Conservation (phyloP, 1,139 yeast species). For the Magnusiomyces sp. region DNA sequence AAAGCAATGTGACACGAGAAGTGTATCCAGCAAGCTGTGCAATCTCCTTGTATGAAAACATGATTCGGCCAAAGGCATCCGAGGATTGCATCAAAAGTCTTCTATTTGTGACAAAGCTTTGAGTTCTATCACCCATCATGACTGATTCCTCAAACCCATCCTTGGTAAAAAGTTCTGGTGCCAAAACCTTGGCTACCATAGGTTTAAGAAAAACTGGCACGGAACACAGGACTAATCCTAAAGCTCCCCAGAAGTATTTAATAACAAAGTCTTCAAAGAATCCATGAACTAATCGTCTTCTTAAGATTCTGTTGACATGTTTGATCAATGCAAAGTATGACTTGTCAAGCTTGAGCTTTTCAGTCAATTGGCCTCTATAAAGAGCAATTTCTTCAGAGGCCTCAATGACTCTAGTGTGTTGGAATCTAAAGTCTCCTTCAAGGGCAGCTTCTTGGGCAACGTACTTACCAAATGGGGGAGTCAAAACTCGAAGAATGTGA, state of each 20-base stretch:
- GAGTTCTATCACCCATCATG: constrained; percentile 29
- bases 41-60: constrained; percentile 75
- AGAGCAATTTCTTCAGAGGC: constrained; percentile 85
- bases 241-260: constrained; percentile 93
- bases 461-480: constrained; percentile 84
- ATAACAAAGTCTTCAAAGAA: constrained; percentile 54
- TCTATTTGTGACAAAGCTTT: constrained; percentile 80
- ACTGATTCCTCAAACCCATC: constrained; percentile 10
- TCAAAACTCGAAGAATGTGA: constrained; percentile 57
- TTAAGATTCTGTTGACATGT: constrained; percentile 68
- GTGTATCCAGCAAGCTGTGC: constrained; percentile 84
- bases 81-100: constrained; percentile 78
- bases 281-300: constrained; percentile 74
- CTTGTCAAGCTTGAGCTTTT: constrained; percentile 67
- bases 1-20: constrained; percentile 62
- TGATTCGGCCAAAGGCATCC: constrained; percentile 79
- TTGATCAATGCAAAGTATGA: constrained; percentile 76
- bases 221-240: constrained; percentile 80
- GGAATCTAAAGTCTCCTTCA: constrained; percentile 77
- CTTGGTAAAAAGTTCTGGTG: no score
- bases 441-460: constrained; percentile 71
- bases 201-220: constrained; percentile 71
- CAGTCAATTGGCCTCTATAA: constrained; percentile 72
- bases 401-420: constrained; percentile 72
- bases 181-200: constrained; percentile 44